These are phyloP conservation scores for Vickermania ingenoplastis DNA, from an alignment of 208 protist genomes.

Conservation along the genomic window DNA sequence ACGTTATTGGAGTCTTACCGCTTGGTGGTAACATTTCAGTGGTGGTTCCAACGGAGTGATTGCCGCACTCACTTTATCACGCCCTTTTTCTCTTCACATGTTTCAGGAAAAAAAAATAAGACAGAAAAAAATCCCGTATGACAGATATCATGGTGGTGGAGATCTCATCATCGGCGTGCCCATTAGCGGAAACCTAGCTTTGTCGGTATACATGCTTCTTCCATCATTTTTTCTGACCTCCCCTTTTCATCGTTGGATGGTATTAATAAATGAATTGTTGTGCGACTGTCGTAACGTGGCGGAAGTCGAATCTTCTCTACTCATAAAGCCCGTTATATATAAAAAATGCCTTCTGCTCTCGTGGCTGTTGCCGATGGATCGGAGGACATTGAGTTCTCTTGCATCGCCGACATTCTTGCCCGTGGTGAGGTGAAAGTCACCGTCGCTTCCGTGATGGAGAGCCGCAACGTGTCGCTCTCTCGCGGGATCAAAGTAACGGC, in stretches of 20 bases:
- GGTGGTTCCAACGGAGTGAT: slow-evolving; percentile 11
- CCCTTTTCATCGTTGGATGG: slow-evolving; percentile 11
- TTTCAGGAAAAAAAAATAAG: too few relatives aligned
- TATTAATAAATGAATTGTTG: too few relatives aligned
- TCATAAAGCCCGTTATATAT: too few relatives aligned
- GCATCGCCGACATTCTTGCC: slow-evolving; percentile 72
- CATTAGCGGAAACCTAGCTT: background rate
- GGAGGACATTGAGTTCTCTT: slow-evolving; percentile 85
- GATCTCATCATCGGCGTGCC: background rate
- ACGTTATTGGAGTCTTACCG: slow-evolving; percentile 53
- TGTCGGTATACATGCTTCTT: background rate
- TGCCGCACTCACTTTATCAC: background rate
- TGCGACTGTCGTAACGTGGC: too few relatives aligned
- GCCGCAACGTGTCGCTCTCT: slow-evolving; percentile 40
- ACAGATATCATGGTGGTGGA: slow-evolving; percentile 1
- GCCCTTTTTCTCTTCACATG: too few relatives aligned
- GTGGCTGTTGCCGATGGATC: slow-evolving; percentile 73
- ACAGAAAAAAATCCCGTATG: too few relatives aligned
- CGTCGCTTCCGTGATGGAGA: slow-evolving; percentile 65
- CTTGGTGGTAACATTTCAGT: slow-evolving; percentile 76
- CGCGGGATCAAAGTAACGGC: slow-evolving; percentile 49
- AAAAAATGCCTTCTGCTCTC: slow-evolving; percentile 60
- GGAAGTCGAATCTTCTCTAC: too few relatives aligned
- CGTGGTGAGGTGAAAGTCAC: slow-evolving; percentile 64
- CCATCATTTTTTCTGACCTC: slow-evolving; percentile 6